Evolutionary conservation across 176 grass and related monocot genomes (phyloP).

Genomic region (Alloteropsis semialata): DNA sequence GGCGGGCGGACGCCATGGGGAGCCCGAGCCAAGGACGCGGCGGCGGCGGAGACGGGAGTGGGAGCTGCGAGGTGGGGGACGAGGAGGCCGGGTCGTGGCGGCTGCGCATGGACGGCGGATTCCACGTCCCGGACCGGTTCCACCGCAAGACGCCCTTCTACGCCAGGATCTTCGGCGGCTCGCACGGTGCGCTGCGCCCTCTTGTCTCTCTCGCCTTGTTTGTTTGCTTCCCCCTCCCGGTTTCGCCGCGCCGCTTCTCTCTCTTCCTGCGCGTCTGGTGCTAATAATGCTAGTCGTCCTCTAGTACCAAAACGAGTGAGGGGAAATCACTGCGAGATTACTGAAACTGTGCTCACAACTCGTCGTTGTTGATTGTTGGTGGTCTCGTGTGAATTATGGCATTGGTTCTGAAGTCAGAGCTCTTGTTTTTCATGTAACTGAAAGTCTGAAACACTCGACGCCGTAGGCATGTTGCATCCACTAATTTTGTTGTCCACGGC

Average conservation of each 20-base stretch:
- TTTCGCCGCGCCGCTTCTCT: background rate
- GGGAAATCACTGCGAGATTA: background rate
- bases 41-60: too few species aligned
- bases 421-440: background rate
- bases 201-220: background rate
- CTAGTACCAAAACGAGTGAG: background rate
- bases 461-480: background rate
- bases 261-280: background rate
- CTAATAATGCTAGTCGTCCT: too few species aligned
- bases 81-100: constrained; percentile 8
- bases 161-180: constrained; percentile 33
- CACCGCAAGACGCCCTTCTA: constrained; percentile 37
- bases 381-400: background rate
- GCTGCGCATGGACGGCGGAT: constrained; percentile 38
- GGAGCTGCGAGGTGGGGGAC: background rate
- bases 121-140: constrained; percentile 32
- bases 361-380: background rate
- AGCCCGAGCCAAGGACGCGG: constrained; percentile 7
- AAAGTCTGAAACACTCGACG: too few species aligned
- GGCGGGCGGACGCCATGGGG: too few species aligned
- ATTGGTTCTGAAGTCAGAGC: background rate
- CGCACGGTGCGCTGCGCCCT: constrained; percentile 4
- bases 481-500: background rate
- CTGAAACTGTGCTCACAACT: background rate
- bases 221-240: background rate